Evolutionary conservation across 306 rosid genomes (phyloP).

Genomic region (Glycine soja): DNA sequence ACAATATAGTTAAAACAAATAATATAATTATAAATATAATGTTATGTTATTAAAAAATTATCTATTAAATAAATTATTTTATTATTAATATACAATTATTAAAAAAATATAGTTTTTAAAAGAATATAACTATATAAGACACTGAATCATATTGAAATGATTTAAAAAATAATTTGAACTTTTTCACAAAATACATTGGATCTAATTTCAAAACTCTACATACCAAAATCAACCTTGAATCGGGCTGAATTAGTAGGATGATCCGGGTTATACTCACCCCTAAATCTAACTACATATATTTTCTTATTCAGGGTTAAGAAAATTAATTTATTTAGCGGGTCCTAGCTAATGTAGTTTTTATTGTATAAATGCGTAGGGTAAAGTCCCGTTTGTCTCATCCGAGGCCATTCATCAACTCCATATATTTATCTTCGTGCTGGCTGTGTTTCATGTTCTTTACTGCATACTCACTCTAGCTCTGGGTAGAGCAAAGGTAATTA

Average conservation of each 20-base stretch:
- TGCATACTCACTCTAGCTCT: slow-evolving; percentile 75
- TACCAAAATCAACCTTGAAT: not conserved
- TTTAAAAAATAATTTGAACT: too few relatives aligned
- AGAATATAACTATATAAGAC: too few relatives aligned
- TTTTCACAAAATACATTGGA: not conserved
- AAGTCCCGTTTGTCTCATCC: slow-evolving; percentile 18
- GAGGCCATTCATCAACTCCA: slow-evolving; percentile 63
- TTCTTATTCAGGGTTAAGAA: too few relatives aligned
- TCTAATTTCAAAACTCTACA: not conserved
- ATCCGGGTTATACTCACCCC: not conserved
- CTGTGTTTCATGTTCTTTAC: slow-evolving; percentile 72
- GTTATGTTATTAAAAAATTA: too few relatives aligned
- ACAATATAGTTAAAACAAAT: too few relatives aligned
- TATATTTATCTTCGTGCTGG: slow-evolving; percentile 80
- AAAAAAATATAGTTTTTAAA: too few relatives aligned
- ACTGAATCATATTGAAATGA: too few relatives aligned
- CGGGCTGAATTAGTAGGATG: too few relatives aligned
- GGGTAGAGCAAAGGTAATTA: slow-evolving; percentile 73
- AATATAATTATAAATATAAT: too few relatives aligned
- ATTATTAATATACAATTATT: too few relatives aligned
- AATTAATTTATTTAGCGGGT: not conserved
- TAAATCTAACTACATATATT: too few relatives aligned
- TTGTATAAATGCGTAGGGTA: slow-evolving; percentile 1
- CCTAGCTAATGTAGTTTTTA: not conserved
- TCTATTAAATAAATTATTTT: too few relatives aligned